These are phyloP conservation scores for Emmonsiellopsis sp. DNA, from an alignment of 2,329 filamentous ascomycete genomes.

Conservation along the genomic window DNA sequence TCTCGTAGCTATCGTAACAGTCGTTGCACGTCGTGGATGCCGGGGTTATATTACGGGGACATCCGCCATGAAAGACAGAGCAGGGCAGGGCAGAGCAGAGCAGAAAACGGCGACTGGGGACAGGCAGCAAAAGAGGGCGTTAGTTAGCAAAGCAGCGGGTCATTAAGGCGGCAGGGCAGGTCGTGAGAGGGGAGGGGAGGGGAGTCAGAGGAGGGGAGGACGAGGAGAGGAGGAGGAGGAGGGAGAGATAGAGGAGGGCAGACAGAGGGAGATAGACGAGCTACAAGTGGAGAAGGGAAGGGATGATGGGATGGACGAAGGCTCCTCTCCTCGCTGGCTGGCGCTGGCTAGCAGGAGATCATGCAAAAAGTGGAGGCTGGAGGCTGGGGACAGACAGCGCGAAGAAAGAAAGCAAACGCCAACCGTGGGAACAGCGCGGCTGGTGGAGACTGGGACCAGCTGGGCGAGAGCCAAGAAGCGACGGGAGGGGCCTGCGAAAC, in stretches of 20 bases:
- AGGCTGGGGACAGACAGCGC: constrained; percentile 9
- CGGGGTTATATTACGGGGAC: background rate
- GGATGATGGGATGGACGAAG: background rate
- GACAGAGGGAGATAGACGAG: constrained; percentile 4
- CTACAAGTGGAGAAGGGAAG: too few relatives aligned
- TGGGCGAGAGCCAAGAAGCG: too few relatives aligned
- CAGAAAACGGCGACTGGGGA: constrained; percentile 10
- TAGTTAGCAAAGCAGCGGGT: constrained; percentile 12
- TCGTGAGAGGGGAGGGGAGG: constrained; percentile 12
- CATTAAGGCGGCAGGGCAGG: constrained; percentile 23
- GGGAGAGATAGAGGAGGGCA: constrained; percentile 9
- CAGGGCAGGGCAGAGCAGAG: constrained; percentile 16
- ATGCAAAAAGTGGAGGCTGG: constrained; percentile 21
- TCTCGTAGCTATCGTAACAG: constrained; percentile 18
- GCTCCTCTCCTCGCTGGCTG: too few relatives aligned
- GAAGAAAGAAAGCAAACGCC: background rate
- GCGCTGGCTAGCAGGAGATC: constrained; percentile 14
- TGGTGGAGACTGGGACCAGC: too few relatives aligned
- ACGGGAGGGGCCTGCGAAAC: too few relatives aligned
- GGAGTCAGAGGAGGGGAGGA: constrained; percentile 14
- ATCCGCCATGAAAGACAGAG: constrained; percentile 10
- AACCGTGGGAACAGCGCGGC: too few relatives aligned
- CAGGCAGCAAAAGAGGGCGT: constrained; percentile 8
- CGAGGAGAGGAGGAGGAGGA: constrained; percentile 21
- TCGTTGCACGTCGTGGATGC: constrained; percentile 22